phyloP scores from a whole-genome alignment of 1,284 basidiomycete genomes.

The Microbotryomycetes sp. region DNA sequence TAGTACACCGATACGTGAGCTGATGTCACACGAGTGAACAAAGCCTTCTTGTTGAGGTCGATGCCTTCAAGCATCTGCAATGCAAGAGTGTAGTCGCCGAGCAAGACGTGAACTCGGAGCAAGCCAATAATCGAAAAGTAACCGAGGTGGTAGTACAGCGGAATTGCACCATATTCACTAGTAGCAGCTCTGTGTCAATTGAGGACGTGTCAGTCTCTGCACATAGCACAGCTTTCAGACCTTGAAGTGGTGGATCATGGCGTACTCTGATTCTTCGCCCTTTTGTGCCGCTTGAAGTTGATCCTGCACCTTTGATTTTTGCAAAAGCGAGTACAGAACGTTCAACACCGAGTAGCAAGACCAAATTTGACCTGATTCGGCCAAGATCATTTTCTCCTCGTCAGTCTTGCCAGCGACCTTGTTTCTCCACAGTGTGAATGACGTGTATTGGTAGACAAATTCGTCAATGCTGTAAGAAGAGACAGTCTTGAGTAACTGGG shows the following conservation, averaged over 20 bases:
- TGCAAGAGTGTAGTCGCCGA: conserved; percentile 92
- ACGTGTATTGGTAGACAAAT: conserved; percentile 98
- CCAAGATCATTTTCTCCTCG: conserved; percentile 76
- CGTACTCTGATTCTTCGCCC: conserved; percentile 78
- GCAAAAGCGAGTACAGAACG: conserved; percentile 94
- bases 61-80: conserved; percentile 93
- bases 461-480: conserved; percentile 62
- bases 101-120: conserved; percentile 86
- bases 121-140: conserved; percentile 96
- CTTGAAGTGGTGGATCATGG: conserved; percentile 26
- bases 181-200: conserved; percentile 61
- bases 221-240: not conserved
- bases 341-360: conserved; percentile 96
- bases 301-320: conserved; percentile 93
- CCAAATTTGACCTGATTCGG: conserved; percentile 60
- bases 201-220: not conserved
- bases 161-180: conserved; percentile 83
- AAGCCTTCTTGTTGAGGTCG: conserved; percentile 78
- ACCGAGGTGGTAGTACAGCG: conserved; percentile 91
- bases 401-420: conserved; percentile 79
- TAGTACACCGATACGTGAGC: conserved; percentile 93
- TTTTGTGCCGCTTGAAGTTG: conserved; percentile 75
- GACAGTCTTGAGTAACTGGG: not conserved
- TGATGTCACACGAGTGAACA: conserved; percentile 84
- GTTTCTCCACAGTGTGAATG: conserved; percentile 85